Evolutionary conservation across 192 early-diverging fungal species (phyloP), one percentile per base, ranked within the genome.

Genomic region (Podila clonocystis): DNA sequence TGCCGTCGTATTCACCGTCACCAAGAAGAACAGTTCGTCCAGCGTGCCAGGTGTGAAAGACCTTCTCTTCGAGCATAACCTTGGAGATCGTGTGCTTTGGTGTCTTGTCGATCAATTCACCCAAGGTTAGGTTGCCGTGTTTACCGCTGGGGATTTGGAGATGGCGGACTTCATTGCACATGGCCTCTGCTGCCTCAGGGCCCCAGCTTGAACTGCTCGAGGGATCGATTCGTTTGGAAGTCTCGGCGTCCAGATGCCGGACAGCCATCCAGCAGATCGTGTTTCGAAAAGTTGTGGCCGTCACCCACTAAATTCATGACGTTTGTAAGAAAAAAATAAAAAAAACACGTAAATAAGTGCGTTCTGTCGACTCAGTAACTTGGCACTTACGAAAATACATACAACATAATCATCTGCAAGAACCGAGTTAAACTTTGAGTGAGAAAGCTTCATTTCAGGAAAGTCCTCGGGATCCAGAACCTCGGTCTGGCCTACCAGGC

Each of bases 131-230:
- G 33, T 36, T 4, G 4, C 0, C 13, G 24, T 48, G n/a, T 3
- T 50, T 64, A 4, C 41, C 63, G 4, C 63, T 29, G 20, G 45
- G 22, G 13, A 64, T 36, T 11, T 36, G 33, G 7, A 64, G 45
- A 5, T 28, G 38, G 4, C 45, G 34, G 3, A 64, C 41, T 28
- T 64, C 41, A 13, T 64, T 64, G 41, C 63, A 64, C 41, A 64
- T 64, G 13, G 63, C 45, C 5, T 64, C 63, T 17, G 41, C 63
- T 13, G 63, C 63, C 63, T 64, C 63, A 5, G 63, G 41, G 17
- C 63, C 63, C 63, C 63, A 64, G 26, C 38, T 20, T 49, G 63
- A 64, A 2, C 26, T 20, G 4, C 6, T 1, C n/a, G 9, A 45
- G 34, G 36, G 22, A 26, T 64, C 41, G 7, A 26, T 28, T 4